phyloP scores from a whole-genome alignment of 1,284 basidiomycete species.

The Leccinum insolens region DNA sequence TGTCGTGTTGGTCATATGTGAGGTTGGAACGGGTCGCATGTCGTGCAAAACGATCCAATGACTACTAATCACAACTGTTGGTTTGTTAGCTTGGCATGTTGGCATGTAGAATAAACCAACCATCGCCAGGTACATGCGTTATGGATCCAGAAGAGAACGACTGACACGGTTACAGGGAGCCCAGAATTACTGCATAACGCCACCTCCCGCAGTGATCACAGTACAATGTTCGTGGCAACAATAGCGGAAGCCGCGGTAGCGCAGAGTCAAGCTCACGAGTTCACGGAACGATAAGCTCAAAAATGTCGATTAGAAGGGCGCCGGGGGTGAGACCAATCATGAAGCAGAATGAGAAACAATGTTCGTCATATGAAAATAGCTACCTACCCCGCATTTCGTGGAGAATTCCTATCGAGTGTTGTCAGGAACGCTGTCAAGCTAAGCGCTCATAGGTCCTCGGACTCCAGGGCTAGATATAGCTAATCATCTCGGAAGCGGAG shows the following conservation, averaged over 20 bases:
- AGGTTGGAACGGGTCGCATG: neutral
- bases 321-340: neutral
- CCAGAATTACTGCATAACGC: neutral
- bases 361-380: constrained; percentile 5
- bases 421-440: constrained; percentile 10
- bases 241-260: neutral
- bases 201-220: neutral
- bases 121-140: neutral
- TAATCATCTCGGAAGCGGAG: neutral
- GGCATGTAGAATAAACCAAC: neutral
- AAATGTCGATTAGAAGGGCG: constrained; percentile 1
- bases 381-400: constrained; percentile 9
- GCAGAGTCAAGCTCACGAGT: neutral
- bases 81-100: constrained; percentile 1
- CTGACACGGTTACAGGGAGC: neutral
- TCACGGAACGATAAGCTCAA: neutral
- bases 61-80: constrained; percentile 1
- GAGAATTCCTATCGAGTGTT: constrained; percentile 3
- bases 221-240: neutral
- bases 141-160: neutral
- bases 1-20: constrained; percentile 4
- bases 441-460: neutral
- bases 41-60: neutral
- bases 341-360: constrained; percentile 3
- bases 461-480: constrained; percentile 7